Evolutionary conservation across 768 basidiomycete genomes (phyloP).

Genomic region (Termitomyces sp.): DNA sequence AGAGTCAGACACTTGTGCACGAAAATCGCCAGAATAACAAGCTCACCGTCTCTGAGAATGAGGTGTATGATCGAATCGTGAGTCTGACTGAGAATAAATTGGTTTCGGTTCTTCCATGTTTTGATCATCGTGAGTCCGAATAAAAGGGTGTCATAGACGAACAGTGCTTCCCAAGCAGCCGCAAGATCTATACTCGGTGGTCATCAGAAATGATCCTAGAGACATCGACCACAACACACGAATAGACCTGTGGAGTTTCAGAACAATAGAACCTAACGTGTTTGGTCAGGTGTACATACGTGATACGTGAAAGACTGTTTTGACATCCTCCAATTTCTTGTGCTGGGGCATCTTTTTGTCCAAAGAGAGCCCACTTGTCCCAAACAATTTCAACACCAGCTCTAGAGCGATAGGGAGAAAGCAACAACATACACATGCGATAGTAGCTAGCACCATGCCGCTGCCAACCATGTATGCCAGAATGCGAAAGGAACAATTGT

Average conservation of each 20-base stretch:
- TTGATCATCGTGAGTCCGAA: conserved; percentile 46
- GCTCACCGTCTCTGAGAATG: conserved; percentile 48
- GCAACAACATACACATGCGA: conserved; percentile 31
- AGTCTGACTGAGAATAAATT: conserved; percentile 21
- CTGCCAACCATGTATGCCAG: too few relatives aligned
- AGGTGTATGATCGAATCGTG: conserved; percentile 33
- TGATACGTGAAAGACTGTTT: conserved; percentile 23
- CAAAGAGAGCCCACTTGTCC: conserved; percentile 41
- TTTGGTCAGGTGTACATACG: conserved; percentile 21
- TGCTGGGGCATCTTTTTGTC: conserved; percentile 26
- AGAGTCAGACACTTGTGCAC: neutral
- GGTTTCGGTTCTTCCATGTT: conserved; percentile 33
- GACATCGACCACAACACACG: neutral
- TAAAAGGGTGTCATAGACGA: conserved; percentile 45
- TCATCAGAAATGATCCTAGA: too few relatives aligned
- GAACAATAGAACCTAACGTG: neutral
- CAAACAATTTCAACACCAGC: neutral
- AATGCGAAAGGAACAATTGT: too few relatives aligned
- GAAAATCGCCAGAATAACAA: neutral
- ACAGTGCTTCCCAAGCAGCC: conserved; percentile 47
- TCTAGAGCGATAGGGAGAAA: neutral
- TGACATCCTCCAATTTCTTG: conserved; percentile 31
- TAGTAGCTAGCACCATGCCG: conserved; percentile 23
- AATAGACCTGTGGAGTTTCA: neutral
- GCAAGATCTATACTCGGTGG: conserved; percentile 24